phyloP scores from a whole-genome alignment of 2,329 filamentous ascomycete species.

The Fusarium miscanthi region DNA sequence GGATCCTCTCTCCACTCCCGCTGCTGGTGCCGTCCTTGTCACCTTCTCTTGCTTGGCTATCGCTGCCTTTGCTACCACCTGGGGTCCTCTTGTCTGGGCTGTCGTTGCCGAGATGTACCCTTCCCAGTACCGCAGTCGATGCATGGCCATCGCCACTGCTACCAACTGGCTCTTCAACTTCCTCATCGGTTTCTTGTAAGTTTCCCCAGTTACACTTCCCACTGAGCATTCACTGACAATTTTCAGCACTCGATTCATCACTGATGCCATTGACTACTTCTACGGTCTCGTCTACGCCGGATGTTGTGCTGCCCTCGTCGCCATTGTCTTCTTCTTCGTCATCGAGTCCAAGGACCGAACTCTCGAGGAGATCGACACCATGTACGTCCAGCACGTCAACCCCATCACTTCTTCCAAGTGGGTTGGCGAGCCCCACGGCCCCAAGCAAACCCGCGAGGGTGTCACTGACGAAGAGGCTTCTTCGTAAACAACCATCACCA shows the following conservation, averaged over 20 bases:
- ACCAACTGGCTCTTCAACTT: conserved; percentile 77
- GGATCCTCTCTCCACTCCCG: conserved; percentile 57
- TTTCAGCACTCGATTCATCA: conserved; percentile 74
- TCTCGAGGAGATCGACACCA: conserved; percentile 81
- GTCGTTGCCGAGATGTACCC: conserved; percentile 74
- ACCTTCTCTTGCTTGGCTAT: conserved; percentile 77
- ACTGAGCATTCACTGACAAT: conserved; percentile 33
- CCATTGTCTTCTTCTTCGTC: conserved; percentile 80
- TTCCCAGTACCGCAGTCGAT: conserved; percentile 63
- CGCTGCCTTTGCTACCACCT: conserved; percentile 73
- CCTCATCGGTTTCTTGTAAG: conserved; percentile 61
- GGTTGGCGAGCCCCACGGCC: conserved; percentile 17
- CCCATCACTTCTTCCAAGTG: conserved; percentile 57
- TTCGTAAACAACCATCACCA: conserved; percentile 14
- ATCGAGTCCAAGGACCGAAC: conserved; percentile 78
- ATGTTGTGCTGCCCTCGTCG: conserved; percentile 70
- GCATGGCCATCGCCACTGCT: conserved; percentile 67
- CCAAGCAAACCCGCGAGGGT: conserved; percentile 23
- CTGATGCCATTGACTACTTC: conserved; percentile 73
- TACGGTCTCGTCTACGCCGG: conserved; percentile 79
- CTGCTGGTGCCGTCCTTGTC: conserved; percentile 69
- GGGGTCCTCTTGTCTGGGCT: conserved; percentile 77
- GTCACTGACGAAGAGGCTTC: conserved; percentile 36
- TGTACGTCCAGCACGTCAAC: conserved; percentile 70
- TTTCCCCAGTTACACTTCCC: neutral